Percentiles rank a stretch among this genome's conserved stretches.
These are phyloP conservation scores for Exophiala bonariae DNA, from an alignment of 2,329 filamentous ascomycete species.

Conservation along the genomic window DNA sequence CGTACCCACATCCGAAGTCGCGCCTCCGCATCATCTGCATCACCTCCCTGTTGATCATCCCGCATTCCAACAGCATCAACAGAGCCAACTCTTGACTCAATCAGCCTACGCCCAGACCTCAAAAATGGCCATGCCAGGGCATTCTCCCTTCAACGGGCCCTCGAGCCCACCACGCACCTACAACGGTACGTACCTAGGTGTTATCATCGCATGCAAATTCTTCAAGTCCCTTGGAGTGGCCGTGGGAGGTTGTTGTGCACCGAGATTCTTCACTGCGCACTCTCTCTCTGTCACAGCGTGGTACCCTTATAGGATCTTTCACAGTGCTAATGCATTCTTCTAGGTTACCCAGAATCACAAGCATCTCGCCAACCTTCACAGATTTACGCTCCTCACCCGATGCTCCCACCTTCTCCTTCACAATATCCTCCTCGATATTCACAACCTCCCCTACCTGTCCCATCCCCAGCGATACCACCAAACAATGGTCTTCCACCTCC, in stretches of 20 bases:
- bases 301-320: no score
- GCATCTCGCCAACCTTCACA: slow-evolving; percentile 7
- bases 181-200: slow-evolving; percentile 18
- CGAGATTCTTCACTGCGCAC: background rate
- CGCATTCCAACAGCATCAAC: slow-evolving; percentile 5
- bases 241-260: background rate
- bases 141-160: slow-evolving; percentile 25
- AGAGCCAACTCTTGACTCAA: background rate
- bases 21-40: slow-evolving; percentile 9
- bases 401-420: slow-evolving; percentile 26
- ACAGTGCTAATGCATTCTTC: slow-evolving; percentile 5
- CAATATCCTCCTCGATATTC: slow-evolving; percentile 22
- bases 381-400: slow-evolving; percentile 25
- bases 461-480: slow-evolving; percentile 8
- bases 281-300: slow-evolving; percentile 1
- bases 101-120: slow-evolving; percentile 1
- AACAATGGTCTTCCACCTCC: slow-evolving; percentile 15
- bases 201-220: background rate
- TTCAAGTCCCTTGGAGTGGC: no score
- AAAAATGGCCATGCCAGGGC: slow-evolving; percentile 27
- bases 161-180: slow-evolving; percentile 25
- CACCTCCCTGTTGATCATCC: slow-evolving; percentile 16
- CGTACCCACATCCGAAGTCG: no score
- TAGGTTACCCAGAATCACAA: slow-evolving; percentile 26
- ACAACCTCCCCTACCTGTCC: slow-evolving; percentile 18